Base-by-base conservation (phyloP, 805 yeast species). In the Candida saitoana region DNA sequence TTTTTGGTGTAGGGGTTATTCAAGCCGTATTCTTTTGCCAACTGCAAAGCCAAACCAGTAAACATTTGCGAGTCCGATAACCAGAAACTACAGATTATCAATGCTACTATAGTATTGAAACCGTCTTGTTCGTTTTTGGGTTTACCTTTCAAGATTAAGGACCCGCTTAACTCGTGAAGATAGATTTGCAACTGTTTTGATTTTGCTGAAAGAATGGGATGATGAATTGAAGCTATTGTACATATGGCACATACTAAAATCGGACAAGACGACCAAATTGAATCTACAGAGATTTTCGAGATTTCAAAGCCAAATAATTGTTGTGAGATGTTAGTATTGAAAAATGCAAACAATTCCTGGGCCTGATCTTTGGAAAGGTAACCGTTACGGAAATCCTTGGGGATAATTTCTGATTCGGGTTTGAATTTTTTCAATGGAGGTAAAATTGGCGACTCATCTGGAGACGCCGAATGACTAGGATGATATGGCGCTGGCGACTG, bases 71-170 rank as follows among this genome's bases (percentile, higher is more conserved):
- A 73, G 46, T 81, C 74, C 16, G 82, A 74, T 36, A 82, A 69
- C 87, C 87, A 82, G 51, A 82, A 79, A 36, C 85, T 82, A 48
- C 84, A 80, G 18, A 82, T 71, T 33, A 82, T 73, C 30, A 82
- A 63, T 0, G 84, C 85, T 16, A 81, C 63, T n/a, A 81, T 76
- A 0, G 81, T 76, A 53, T 80, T 74, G 54, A 77, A 77, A 1
- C 77, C 77, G 39, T 78, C 80, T 1, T 56, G 46, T 46, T 74
- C 80, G 22, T 60, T 65, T 3, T 57, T 56, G 0, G 74, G 74
- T 14, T 67, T 68, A 2, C 67, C 66, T 39, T 58, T 50, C 49
- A 57, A 60, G 18, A 65, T 41, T n/a, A 69, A 47, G 39, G 55
- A 46, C 29, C 66, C 56, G 48, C 74, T 67, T 25, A 68, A 53